Conservation (phyloP, 2,329 filamentous ascomycete genomes). For the Cordyceps cicadae region DNA sequence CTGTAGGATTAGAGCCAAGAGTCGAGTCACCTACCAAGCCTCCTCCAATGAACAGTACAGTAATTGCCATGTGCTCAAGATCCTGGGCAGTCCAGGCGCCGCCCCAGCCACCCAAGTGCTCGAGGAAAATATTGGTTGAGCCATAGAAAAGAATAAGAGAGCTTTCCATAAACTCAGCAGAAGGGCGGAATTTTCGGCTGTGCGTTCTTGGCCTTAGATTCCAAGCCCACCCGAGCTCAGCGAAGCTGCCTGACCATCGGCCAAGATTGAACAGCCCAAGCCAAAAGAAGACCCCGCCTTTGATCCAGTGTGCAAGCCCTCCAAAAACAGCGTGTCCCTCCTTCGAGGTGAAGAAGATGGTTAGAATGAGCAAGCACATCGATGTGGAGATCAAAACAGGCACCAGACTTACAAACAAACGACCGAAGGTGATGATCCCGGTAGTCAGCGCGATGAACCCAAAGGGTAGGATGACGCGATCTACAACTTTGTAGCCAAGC, state of each 20-base stretch:
- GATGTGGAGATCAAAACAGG: not conserved
- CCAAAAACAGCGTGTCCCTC: constrained; percentile 65
- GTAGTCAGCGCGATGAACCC: constrained; percentile 66
- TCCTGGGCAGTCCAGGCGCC: constrained; percentile 67
- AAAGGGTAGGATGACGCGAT: constrained; percentile 68
- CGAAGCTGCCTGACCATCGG: constrained; percentile 83
- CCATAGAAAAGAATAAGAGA: constrained; percentile 87
- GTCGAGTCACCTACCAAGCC: constrained; percentile 57
- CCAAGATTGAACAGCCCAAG: constrained; percentile 80
- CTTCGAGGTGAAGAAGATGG: constrained; percentile 30
- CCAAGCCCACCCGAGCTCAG: constrained; percentile 91
- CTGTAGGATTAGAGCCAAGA: too few species aligned
- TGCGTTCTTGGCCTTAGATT: constrained; percentile 61
- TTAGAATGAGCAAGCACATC: not conserved
- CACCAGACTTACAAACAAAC: constrained; percentile 65
- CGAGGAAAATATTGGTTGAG: constrained; percentile 81
- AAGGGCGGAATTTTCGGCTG: constrained; percentile 57
- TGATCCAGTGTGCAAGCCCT: constrained; percentile 86
- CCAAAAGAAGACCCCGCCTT: constrained; percentile 92
- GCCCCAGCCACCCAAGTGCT: constrained; percentile 72
- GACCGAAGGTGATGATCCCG: constrained; percentile 68
- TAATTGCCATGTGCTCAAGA: constrained; percentile 87
- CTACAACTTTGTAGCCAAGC: constrained; percentile 57
- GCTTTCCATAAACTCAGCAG: constrained; percentile 84
- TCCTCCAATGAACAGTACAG: constrained; percentile 86